Conservation (phyloP, 2,329 filamentous ascomycete genomes). For the Beauveria varroae region DNA sequence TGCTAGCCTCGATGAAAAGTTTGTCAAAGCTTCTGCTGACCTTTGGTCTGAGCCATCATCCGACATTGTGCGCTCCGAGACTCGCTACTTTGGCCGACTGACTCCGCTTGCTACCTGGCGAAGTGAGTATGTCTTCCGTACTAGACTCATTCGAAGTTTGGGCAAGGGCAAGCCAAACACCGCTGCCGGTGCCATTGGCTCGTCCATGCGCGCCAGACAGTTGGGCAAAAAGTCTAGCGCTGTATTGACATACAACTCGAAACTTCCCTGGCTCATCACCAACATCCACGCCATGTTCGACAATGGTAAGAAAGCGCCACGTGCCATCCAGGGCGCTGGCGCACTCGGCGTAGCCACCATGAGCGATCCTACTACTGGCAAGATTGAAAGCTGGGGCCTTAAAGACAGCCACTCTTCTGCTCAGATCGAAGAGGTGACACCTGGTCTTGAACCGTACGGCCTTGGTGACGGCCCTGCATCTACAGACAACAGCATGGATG, state of each 20-base stretch:
- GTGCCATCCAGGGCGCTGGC: slow-evolving; percentile 75
- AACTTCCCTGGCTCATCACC: slow-evolving; percentile 70
- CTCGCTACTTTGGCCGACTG: slow-evolving; percentile 73
- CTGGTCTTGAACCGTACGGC: slow-evolving; percentile 68
- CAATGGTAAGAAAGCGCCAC: slow-evolving; percentile 64
- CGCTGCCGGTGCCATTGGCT: slow-evolving; percentile 41
- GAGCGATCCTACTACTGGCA: slow-evolving; percentile 72
- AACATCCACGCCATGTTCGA: slow-evolving; percentile 72
- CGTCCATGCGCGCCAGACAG: slow-evolving; percentile 39
- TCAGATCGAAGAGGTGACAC: slow-evolving; percentile 71
- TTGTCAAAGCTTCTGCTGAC: slow-evolving; percentile 27
- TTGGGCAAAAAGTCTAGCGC: slow-evolving; percentile 61
- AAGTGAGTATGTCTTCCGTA: slow-evolving; percentile 88
- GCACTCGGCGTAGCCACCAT: slow-evolving; percentile 71
- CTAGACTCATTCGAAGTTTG: slow-evolving; percentile 73
- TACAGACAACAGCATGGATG: slow-evolving; percentile 79
- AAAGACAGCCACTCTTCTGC: slow-evolving; percentile 66
- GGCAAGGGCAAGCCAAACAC: slow-evolving; percentile 71
- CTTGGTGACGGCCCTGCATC: slow-evolving; percentile 72
- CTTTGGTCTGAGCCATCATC: slow-evolving; percentile 38
- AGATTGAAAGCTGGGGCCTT: slow-evolving; percentile 74
- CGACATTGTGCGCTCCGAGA: slow-evolving; percentile 59
- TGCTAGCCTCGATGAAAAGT: slow-evolving; percentile 28
- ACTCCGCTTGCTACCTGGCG: slow-evolving; percentile 86
- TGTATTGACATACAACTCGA: slow-evolving; percentile 78